These are phyloP conservation scores for Colletotrichum sp. DNA, from an alignment of 2,329 filamentous ascomycete species.

Conservation along the genomic window DNA sequence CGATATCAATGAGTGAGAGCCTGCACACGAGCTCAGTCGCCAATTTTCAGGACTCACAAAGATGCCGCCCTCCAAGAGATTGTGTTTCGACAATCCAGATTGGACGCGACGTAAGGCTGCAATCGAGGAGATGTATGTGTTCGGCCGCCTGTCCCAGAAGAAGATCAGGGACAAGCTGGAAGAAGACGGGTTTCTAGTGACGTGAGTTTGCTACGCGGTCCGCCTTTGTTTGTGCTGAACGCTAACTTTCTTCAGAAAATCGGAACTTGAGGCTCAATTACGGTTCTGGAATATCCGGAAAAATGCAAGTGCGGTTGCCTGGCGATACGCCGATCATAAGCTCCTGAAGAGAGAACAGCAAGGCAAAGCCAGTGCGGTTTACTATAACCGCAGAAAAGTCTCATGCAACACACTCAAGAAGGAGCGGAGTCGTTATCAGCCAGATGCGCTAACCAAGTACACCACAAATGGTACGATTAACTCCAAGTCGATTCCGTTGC, in stretches of 20 bases:
- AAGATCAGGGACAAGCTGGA: not conserved
- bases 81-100: rapidly evolving
- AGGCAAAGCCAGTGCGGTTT: rapidly evolving
- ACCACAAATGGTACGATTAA: rapidly evolving
- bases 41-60: rapidly evolving
- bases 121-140: not conserved
- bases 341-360: not conserved
- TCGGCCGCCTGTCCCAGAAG: not conserved
- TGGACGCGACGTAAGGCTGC: not conserved
- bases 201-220: not conserved
- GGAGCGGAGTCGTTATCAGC: not conserved
- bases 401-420: rapidly evolving
- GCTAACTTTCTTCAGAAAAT: rapidly evolving
- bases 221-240: rapidly evolving
- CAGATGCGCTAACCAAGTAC: not conserved
- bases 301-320: not conserved
- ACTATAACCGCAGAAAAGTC: rapidly evolving
- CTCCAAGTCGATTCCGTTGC: rapidly evolving
- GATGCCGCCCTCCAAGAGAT: not conserved
- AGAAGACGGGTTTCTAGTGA: rapidly evolving
- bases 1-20: rapidly evolving
- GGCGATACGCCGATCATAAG: not conserved
- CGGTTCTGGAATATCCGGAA: not conserved
- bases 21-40: rapidly evolving
- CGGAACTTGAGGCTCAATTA: not conserved